phyloP scores from a whole-genome alignment of 1,284 basidiomycete genomes.

The Fomitopsis pinicola region DNA sequence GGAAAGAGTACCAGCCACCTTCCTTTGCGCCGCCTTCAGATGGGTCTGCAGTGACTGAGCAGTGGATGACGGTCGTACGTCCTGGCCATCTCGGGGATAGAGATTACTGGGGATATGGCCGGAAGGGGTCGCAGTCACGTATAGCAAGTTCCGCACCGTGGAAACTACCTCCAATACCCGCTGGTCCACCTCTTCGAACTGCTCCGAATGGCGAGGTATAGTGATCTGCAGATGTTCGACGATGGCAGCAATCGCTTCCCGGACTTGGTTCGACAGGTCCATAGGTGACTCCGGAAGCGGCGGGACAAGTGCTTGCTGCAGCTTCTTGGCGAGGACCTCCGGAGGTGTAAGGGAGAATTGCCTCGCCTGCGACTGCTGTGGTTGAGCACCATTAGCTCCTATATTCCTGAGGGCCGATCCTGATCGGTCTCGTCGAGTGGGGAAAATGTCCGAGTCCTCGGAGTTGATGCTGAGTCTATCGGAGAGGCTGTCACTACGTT shows the following conservation, averaged over 20 bases:
- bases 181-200: slow-evolving; percentile 55
- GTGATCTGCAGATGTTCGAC: slow-evolving; percentile 52
- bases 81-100: slow-evolving; percentile 46
- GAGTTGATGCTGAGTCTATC: slow-evolving; percentile 65
- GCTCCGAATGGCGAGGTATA: slow-evolving; percentile 38
- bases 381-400: slow-evolving; percentile 7
- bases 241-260: slow-evolving; percentile 59
- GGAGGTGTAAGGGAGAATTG: slow-evolving; percentile 53
- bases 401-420: slow-evolving; percentile 16
- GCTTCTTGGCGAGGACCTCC: slow-evolving; percentile 58
- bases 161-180: slow-evolving; percentile 65
- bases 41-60: slow-evolving; percentile 47
- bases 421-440: slow-evolving; percentile 38
- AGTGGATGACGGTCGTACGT: slow-evolving; percentile 37
- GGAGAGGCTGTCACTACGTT: slow-evolving; percentile 29
- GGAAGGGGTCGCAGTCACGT: slow-evolving; percentile 59
- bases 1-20: slow-evolving; percentile 75
- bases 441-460: slow-evolving; percentile 72
- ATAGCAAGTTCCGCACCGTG: slow-evolving; percentile 70
- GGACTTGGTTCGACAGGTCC: slow-evolving; percentile 54
- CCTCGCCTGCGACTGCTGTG: slow-evolving; percentile 10
- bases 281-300: slow-evolving; percentile 53
- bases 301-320: slow-evolving; percentile 60
- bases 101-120: slow-evolving; percentile 57
- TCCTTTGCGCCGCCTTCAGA: slow-evolving; percentile 69